These are phyloP conservation scores for Curvularia eragrostidis DNA, from an alignment of 2,329 filamentous ascomycete species.

Conservation along the genomic window DNA sequence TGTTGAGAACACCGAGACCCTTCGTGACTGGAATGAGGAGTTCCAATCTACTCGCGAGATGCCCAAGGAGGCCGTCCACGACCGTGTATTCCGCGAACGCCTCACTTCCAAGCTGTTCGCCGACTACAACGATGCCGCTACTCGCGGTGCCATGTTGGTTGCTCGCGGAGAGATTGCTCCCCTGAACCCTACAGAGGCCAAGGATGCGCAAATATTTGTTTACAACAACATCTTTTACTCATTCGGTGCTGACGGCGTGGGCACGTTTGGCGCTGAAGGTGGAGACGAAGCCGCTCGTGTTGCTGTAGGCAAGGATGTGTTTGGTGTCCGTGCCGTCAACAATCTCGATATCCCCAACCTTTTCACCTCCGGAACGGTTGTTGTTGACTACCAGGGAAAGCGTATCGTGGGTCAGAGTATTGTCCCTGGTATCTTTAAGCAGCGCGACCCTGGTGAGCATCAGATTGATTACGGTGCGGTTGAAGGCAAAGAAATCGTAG, in stretches of 20 bases:
- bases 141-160: constrained; percentile 88
- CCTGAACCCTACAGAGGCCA: constrained; percentile 89
- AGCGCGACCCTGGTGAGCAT: constrained; percentile 94
- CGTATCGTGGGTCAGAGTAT: constrained; percentile 97
- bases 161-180: constrained; percentile 91
- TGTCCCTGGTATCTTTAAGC: constrained; percentile 98
- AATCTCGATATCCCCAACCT: constrained; percentile 94
- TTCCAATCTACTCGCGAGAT: constrained; percentile 96
- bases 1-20: constrained; percentile 89
- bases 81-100: constrained; percentile 93
- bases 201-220: constrained; percentile 96
- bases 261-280: constrained; percentile 94
- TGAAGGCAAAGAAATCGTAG: constrained; percentile 94
- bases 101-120: constrained; percentile 95
- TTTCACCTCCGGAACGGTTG: constrained; percentile 94
- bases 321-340: constrained; percentile 93
- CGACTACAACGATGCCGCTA: constrained; percentile 95
- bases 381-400: constrained; percentile 96
- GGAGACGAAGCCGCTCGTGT: constrained; percentile 96
- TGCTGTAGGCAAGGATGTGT: constrained; percentile 94
- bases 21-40: constrained; percentile 99
- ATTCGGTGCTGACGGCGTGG: constrained; percentile 95
- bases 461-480: constrained; percentile 99
- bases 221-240: constrained; percentile 99
- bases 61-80: constrained; percentile 90